A percentile compares a stretch with the other conserved stretches of the same genome.
phyloP scores from a whole-genome alignment of 805 yeast species.

The Cyberlindnera euphorbiiphila region DNA sequence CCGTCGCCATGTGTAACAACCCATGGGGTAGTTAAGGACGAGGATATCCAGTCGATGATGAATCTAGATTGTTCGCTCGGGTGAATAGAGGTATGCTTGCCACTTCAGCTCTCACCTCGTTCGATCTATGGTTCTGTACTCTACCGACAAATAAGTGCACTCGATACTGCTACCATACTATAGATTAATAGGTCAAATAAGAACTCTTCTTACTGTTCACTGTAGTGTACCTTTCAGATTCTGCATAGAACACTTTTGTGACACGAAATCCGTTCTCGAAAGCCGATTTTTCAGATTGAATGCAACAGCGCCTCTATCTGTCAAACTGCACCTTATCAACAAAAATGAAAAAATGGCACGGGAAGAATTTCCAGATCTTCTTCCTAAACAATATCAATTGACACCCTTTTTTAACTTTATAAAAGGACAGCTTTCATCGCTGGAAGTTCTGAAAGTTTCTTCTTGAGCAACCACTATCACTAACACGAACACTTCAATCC shows the following conservation, averaged over 20 bases:
- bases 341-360: constrained; percentile 1
- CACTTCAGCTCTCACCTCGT: neutral
- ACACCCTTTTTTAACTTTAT: neutral
- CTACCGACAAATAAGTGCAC: no score
- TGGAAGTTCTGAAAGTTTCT: neutral
- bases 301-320: no score
- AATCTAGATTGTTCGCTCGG: neutral
- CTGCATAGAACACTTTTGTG: no score
- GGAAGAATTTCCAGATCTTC: no score
- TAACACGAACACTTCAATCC: neutral
- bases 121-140: no score
- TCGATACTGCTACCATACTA: no score
- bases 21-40: constrained; percentile 10
- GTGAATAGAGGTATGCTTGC: neutral
- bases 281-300: no score
- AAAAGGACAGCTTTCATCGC: no score
- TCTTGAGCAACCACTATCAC: neutral
- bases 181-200: no score
- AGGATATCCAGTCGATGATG: neutral
- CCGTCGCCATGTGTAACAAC: constrained; percentile 1
- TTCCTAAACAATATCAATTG: neutral
- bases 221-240: no score
- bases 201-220: no score
- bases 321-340: neutral
- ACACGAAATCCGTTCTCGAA: no score